phyloP scores from a whole-genome alignment of 2,329 filamentous ascomycete genomes.

The Sporothrix brasiliensis region DNA sequence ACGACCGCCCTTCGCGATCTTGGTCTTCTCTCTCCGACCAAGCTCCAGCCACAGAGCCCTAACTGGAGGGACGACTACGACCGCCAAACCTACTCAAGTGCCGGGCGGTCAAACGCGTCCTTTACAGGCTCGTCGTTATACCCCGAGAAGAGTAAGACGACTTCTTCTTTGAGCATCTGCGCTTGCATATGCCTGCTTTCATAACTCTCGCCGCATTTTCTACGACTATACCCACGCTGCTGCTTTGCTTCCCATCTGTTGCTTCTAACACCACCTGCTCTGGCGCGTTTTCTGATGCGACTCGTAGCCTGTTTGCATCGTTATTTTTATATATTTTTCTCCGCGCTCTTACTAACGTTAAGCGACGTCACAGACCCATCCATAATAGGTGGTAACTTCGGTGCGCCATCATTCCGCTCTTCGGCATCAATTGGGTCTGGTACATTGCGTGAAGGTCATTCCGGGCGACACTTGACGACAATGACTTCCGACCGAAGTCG shows the following conservation, averaged over 20 bases:
- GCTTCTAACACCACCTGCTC: neutral
- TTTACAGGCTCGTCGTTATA: conserved; percentile 35
- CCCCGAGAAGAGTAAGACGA: conserved; percentile 44
- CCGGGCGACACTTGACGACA: conserved; percentile 55
- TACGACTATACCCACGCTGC: neutral
- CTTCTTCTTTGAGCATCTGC: conserved; percentile 8
- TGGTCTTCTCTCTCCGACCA: conserved; percentile 41
- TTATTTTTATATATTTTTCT: neutral
- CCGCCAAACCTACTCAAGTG: conserved; percentile 38
- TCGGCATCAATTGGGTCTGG: conserved; percentile 45
- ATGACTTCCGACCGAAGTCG: conserved; percentile 77
- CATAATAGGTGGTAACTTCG: conserved; percentile 45
- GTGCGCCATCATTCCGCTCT: conserved; percentile 48
- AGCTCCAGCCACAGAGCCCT: conserved; percentile 20
- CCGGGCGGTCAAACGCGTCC: conserved; percentile 38
- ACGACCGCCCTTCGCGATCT: conserved; percentile 44
- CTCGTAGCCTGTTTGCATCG: neutral
- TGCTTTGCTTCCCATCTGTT: conserved; percentile 8
- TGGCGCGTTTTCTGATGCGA: neutral
- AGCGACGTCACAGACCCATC: conserved; percentile 44
- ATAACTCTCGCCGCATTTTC: neutral
- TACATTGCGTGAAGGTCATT: conserved; percentile 44
- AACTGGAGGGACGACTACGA: conserved; percentile 39
- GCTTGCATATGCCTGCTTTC: neutral
- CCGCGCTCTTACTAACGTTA: conserved; percentile 36